Percentiles rank a stretch among this genome's conserved stretches.
Conservation (phyloP, 805 yeast genomes). For the Jamesozyma jinghongensis region DNA sequence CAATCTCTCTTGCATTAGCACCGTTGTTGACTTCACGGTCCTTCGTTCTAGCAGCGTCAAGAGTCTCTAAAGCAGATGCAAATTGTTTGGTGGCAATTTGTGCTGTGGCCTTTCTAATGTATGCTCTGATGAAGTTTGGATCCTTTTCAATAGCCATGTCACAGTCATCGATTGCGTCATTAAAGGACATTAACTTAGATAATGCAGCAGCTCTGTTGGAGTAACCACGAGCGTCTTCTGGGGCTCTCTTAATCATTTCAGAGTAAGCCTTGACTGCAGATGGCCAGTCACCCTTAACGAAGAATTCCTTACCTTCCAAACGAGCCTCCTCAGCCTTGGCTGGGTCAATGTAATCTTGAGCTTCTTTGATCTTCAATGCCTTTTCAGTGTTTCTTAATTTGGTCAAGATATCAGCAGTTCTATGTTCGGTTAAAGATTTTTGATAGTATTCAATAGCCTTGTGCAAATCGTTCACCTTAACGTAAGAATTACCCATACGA, state of each 20-base stretch:
- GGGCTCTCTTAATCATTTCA: constrained; percentile 96
- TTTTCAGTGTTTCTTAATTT: constrained; percentile 85
- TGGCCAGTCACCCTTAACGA: constrained; percentile 93
- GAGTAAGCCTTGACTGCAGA: constrained; percentile 88
- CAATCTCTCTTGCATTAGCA: constrained; percentile 63
- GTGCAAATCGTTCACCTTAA: constrained; percentile 62
- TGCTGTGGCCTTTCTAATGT: constrained; percentile 93
- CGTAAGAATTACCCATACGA: constrained; percentile 75
- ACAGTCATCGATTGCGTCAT: constrained; percentile 91
- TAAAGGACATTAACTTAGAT: constrained; percentile 92
- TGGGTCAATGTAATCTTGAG: constrained; percentile 73
- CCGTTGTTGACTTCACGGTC: constrained; percentile 59
- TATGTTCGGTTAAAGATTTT: constrained; percentile 90
- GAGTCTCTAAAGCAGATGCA: constrained; percentile 70
- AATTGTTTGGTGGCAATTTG: constrained; percentile 85
- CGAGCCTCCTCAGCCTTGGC: constrained; percentile 94
- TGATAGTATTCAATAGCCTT: constrained; percentile 73
- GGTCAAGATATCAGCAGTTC: constrained; percentile 86
- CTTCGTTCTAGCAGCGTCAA: constrained; percentile 65
- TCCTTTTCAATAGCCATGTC: constrained; percentile 81
- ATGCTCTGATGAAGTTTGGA: constrained; percentile 86
- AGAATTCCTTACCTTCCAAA: constrained; percentile 79
- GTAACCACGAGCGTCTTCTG: constrained; percentile 92
- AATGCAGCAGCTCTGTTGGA: constrained; percentile 97
- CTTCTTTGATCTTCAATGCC: constrained; percentile 69